phyloP scores from a whole-genome alignment of 2,329 filamentous ascomycete genomes.

The Thyridium curvatum region DNA sequence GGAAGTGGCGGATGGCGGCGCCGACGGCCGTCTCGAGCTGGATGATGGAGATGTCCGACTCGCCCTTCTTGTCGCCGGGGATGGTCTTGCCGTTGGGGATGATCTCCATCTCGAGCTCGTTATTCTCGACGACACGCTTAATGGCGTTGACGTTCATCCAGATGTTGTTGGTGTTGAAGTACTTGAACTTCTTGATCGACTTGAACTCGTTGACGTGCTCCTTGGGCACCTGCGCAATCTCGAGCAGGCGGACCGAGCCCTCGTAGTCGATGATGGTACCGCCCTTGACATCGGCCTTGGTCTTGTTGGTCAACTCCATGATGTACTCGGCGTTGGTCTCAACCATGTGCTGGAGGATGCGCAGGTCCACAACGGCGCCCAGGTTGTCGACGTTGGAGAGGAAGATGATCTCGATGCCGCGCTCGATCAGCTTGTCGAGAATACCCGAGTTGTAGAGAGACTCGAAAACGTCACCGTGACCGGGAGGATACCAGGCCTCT shows the following conservation, averaged over 20 bases:
- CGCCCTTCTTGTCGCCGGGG: slow-evolving; percentile 98
- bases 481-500: slow-evolving; percentile 96
- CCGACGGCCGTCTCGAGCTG: slow-evolving; percentile 98
- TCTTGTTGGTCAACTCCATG: slow-evolving; percentile 99
- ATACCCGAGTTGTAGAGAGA: slow-evolving; percentile 99
- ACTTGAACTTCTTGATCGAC: slow-evolving; percentile 99
- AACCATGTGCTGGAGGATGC: slow-evolving; percentile 98
- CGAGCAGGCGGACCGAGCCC: slow-evolving; percentile 89
- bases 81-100: slow-evolving; percentile 99
- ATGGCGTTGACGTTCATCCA: slow-evolving; percentile 98
- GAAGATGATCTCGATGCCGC: slow-evolving; percentile 97
- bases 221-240: slow-evolving; percentile 99
- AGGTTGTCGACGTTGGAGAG: slow-evolving; percentile 98
- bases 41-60: slow-evolving; percentile 94
- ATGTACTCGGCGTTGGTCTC: slow-evolving; percentile 97
- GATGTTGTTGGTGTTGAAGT: slow-evolving; percentile 99
- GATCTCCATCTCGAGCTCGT: slow-evolving; percentile 98
- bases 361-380: slow-evolving; percentile 93
- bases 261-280: slow-evolving; percentile 99
- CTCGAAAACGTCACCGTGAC: slow-evolving; percentile 99
- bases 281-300: slow-evolving; percentile 99
- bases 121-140: slow-evolving; percentile 97
- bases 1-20: slow-evolving; percentile 97
- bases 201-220: slow-evolving; percentile 99
- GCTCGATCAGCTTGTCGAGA: slow-evolving; percentile 90